These are phyloP conservation scores for Suillus lakei DNA, from an alignment of 768 basidiomycete genomes.

Conservation along the genomic window DNA sequence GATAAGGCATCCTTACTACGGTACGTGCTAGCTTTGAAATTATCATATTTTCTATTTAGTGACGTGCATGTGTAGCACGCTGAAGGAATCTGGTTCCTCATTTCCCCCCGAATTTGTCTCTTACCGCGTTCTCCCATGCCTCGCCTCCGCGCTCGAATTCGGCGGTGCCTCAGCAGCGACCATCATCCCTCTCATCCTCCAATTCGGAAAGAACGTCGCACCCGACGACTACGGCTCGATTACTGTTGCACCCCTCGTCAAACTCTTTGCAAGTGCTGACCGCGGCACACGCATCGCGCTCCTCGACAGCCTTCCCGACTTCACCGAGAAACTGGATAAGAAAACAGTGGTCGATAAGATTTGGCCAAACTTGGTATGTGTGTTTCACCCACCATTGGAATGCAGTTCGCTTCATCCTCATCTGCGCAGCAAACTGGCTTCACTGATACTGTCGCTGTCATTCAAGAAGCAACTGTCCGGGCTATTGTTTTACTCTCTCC, in stretches of 20 bases:
- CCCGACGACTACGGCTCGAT: constrained; percentile 70
- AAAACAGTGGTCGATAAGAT: constrained; percentile 85
- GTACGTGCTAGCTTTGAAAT: constrained; percentile 39
- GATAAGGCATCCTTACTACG: constrained; percentile 78
- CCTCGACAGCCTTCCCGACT: constrained; percentile 83
- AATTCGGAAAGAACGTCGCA: constrained; percentile 73
- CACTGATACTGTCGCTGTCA: constrained; percentile 90
- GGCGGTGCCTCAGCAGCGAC: constrained; percentile 76
- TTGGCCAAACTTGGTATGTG: constrained; percentile 86
- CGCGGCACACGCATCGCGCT: constrained; percentile 94
- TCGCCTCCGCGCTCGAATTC: constrained; percentile 77
- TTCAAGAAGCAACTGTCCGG: constrained; percentile 93
- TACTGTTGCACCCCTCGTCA: constrained; percentile 80
- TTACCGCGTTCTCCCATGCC: constrained; percentile 85
- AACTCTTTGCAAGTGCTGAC: constrained; percentile 88
- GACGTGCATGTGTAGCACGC: constrained; percentile 50
- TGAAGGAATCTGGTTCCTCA: constrained; percentile 79
- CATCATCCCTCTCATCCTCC: constrained; percentile 84
- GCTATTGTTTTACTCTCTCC: constrained; percentile 83
- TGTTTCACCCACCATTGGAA: neutral
- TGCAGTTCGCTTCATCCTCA: neutral
- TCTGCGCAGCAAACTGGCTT: constrained; percentile 87
- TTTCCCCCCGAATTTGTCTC: constrained; percentile 88
- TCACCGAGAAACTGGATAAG: constrained; percentile 86
- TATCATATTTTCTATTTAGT: neutral